Evolutionary conservation across 164 flowering plant genomes (phyloP).

Genomic region (Vitis rupestris): DNA sequence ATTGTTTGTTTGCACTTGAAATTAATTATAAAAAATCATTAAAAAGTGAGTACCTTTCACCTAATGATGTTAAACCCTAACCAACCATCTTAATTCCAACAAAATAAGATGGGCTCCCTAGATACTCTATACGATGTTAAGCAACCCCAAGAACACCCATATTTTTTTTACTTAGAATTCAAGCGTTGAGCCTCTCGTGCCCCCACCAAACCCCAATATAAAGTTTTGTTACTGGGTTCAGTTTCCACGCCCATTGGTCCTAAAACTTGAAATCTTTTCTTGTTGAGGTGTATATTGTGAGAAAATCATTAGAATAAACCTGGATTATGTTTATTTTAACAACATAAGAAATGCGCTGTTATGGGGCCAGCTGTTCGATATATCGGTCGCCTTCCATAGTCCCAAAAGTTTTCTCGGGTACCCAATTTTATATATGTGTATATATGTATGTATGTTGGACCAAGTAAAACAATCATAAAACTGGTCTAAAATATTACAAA

Average conservation of each 20-base stretch:
- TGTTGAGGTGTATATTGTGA: slow-evolving; percentile 5
- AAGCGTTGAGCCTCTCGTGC: slow-evolving; percentile 21
- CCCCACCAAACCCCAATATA: slow-evolving; percentile 25
- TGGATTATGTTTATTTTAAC: slow-evolving; percentile 11
- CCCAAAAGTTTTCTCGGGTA: slow-evolving; percentile 1
- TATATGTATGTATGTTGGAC: background rate
- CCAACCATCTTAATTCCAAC: slow-evolving; percentile 19
- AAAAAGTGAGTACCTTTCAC: slow-evolving; percentile 22
- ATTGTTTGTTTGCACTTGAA: slow-evolving; percentile 11
- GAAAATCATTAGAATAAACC: slow-evolving; percentile 10
- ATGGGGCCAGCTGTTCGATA: slow-evolving; percentile 2
- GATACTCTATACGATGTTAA: slow-evolving; percentile 16
- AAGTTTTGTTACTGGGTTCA: slow-evolving; percentile 5
- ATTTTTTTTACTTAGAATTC: slow-evolving; percentile 19
- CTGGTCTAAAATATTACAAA: background rate
- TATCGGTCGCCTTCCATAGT: slow-evolving; percentile 4
- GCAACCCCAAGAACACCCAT: slow-evolving; percentile 12
- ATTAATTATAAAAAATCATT: background rate
- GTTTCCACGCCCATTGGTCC: slow-evolving; percentile 30
- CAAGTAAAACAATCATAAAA: slow-evolving; percentile 9
- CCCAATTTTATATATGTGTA: background rate
- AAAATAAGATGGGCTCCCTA: slow-evolving; percentile 11
- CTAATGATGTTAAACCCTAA: slow-evolving; percentile 39
- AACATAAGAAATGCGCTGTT: slow-evolving; percentile 6
- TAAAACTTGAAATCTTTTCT: slow-evolving; percentile 31